Conservation (phyloP, 2,329 filamentous ascomycete genomes). For the Reticulascus tulasneorum region DNA sequence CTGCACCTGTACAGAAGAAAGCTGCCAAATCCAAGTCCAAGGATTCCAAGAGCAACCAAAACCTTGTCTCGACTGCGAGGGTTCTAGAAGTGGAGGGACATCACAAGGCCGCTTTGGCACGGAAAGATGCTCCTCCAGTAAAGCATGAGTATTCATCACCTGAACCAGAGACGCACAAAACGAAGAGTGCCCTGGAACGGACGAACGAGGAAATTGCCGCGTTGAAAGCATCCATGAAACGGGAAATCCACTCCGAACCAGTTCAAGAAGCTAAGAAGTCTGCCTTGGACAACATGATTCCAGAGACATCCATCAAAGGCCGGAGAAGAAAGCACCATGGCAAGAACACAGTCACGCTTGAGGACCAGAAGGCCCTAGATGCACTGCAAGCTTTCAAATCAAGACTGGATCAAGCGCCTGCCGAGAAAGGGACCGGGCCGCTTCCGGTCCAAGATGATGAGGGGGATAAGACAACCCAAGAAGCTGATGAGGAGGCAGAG, state of each 20-base stretch:
- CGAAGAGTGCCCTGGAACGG: slow-evolving; percentile 56
- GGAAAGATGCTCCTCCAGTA: slow-evolving; percentile 17
- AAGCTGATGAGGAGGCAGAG: slow-evolving; percentile 64
- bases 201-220: slow-evolving; percentile 79
- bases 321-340: slow-evolving; percentile 66
- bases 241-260: slow-evolving; percentile 49
- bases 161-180: slow-evolving; percentile 27
- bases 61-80: slow-evolving; percentile 2
- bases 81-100: neutral
- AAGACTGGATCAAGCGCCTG: slow-evolving; percentile 59
- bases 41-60: slow-evolving; percentile 26
- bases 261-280: slow-evolving; percentile 60
- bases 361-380: slow-evolving; percentile 63
- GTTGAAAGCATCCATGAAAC: slow-evolving; percentile 76
- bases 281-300: slow-evolving; percentile 69
- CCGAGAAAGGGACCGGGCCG: slow-evolving; percentile 30
- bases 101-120: slow-evolving; percentile 7
- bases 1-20: slow-evolving; percentile 21
- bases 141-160: slow-evolving; percentile 27
- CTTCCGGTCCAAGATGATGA: slow-evolving; percentile 18
- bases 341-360: slow-evolving; percentile 46
- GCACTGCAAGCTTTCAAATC: slow-evolving; percentile 76
- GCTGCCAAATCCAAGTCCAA: slow-evolving; percentile 25
- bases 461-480: slow-evolving; percentile 15
- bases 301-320: slow-evolving; percentile 64